Conservation (phyloP, 257 asterid genomes). For the Solanum paucissectum region DNA sequence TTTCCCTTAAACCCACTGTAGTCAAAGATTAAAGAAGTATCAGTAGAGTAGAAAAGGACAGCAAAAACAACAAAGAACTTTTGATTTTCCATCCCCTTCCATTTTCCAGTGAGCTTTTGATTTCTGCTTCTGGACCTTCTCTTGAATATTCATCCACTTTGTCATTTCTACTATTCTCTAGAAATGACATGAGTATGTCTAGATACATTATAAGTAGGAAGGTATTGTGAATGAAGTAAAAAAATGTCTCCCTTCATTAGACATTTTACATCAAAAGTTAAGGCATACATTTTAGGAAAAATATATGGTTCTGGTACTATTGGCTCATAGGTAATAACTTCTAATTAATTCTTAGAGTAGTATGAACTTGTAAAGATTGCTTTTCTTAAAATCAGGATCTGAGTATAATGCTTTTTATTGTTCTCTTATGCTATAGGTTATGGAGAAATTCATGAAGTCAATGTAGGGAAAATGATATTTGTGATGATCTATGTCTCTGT, state of each 20-base stretch:
- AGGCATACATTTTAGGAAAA: background rate
- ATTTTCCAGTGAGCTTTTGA: too few relatives aligned
- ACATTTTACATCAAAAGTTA: background rate
- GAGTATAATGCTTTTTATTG: background rate
- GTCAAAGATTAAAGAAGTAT: too few relatives aligned
- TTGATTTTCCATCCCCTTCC: too few relatives aligned
- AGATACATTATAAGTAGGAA: background rate
- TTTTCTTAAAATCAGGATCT: background rate
- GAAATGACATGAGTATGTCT: too few relatives aligned
- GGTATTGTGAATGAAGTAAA: background rate
- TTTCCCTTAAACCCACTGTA: too few relatives aligned
- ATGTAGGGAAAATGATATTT: constrained; percentile 65
- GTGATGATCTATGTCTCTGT: constrained; percentile 61
- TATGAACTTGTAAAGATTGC: background rate
- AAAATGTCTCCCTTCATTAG: background rate
- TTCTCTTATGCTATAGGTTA: constrained; percentile 29
- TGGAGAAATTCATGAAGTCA: constrained; percentile 65
- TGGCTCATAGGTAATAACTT: background rate
- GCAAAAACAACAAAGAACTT: too few relatives aligned
- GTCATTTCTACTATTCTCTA: too few relatives aligned
- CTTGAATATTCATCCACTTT: too few relatives aligned
- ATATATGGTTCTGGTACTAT: background rate
- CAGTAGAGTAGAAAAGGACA: too few relatives aligned
- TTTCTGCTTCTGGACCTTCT: too few relatives aligned
- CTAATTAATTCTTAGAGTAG: background rate